Evolutionary conservation across 2,329 filamentous ascomycete genomes (phyloP), one percentile per base, ranked within the genome.

Genomic region (Clarireedia homoeocarpa): DNA sequence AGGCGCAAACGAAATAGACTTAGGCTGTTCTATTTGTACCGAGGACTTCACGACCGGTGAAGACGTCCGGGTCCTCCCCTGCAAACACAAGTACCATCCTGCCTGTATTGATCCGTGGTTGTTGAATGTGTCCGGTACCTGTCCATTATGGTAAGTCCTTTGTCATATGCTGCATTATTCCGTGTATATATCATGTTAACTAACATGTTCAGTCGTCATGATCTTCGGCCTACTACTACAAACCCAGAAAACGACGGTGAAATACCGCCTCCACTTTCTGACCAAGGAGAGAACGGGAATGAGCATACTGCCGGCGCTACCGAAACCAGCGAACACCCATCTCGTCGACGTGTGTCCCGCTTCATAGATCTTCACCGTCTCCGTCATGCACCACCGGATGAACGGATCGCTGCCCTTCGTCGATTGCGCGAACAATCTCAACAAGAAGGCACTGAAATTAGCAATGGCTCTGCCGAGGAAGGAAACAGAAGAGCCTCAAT

Each of bases 91-190:
- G 60, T 88, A 82, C 64, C 84, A 88, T 63, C 84, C 84, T 0
- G 74, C 75, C 47, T 88, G 84, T 63, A 78, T 88, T 56, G 84
- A 88, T 63, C 84, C 84, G 4, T 88, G 84, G 84, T 72, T 88
- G 45, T 73, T 87, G 58, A 85, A 87, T 56, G 79, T 88, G 10
- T 85, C 83, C 10, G 84, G 84, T 58, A 87, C 84, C 30, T 87
- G 84, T 68, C 84, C 84, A 17, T 68, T 87, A 57, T 87, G 84
- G 84, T 86, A 74, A 74, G 81, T 73, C 15, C 30, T 7, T 15
- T 36, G 30, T 15, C 36, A 23, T 20, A 2, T 4, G 10, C 30
- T 34, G 14, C 10, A 34, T 12, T 24, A 17, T 20, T 17, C 34
- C 46, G 38, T 20, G 15, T 20, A 42, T 48, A n/a, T 53, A 5